These are phyloP conservation scores for Cyclotella baltica DNA, from an alignment of 108 stramenopile species.

Conservation along the genomic window DNA sequence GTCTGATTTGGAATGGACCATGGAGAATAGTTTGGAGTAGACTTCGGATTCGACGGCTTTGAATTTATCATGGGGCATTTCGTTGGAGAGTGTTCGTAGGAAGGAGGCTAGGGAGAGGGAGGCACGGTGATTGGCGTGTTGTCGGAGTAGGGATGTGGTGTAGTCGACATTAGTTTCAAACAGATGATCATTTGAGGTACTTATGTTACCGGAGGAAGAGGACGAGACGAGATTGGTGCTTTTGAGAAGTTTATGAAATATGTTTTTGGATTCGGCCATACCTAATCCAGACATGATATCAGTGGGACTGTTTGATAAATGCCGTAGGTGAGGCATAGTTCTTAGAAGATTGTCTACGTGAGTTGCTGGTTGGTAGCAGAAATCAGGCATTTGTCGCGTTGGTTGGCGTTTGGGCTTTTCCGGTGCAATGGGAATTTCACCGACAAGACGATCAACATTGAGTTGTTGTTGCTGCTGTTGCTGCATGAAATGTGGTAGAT, in stretches of 20 bases:
- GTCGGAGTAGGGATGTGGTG: conserved; percentile 53
- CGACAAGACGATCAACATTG: background rate
- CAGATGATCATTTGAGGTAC: no score
- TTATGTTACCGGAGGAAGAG: background rate
- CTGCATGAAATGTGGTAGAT: background rate
- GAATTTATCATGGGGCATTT: conserved; percentile 88
- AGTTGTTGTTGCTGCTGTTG: background rate
- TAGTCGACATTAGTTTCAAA: conserved; percentile 51
- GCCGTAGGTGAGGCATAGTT: conserved; percentile 79
- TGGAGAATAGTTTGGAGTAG: conserved; percentile 74
- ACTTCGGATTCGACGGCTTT: conserved; percentile 81
- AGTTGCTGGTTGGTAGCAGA: conserved; percentile 35
- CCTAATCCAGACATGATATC: conserved; percentile 74
- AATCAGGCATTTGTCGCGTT: conserved; percentile 31
- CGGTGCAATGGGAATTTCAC: background rate
- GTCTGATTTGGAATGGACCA: conserved; percentile 70
- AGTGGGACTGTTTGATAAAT: conserved; percentile 66
- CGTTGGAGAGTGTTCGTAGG: conserved; percentile 74
- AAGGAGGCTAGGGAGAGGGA: conserved; percentile 82
- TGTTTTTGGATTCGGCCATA: conserved; percentile 27
- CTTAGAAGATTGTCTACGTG: conserved; percentile 78
- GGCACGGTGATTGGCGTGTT: conserved; percentile 71
- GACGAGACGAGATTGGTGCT: background rate
- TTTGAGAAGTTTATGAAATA: conserved; percentile 25
- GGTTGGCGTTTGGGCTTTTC: background rate